These are phyloP conservation scores for Neurospora sp. DNA, from an alignment of 495 filamentous ascomycete species.

Conservation along the genomic window DNA sequence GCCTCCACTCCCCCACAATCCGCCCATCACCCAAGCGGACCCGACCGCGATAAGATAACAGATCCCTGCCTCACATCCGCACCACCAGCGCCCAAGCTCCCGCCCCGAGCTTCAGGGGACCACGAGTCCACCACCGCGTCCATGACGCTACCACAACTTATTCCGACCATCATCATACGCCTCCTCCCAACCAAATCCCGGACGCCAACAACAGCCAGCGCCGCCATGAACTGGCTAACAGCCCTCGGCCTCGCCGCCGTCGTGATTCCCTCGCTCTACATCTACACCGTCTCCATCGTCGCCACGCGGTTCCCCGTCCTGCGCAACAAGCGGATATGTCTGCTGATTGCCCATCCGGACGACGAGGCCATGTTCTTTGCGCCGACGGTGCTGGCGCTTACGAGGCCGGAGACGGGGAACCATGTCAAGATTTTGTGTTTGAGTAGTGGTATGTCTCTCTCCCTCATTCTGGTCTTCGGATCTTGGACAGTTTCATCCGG, in stretches of 20 bases:
- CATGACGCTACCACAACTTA: background rate
- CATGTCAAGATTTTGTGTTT: slow-evolving; percentile 90
- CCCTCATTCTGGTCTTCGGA: background rate
- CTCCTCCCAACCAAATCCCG: background rate
- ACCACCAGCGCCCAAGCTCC: background rate
- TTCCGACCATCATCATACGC: background rate
- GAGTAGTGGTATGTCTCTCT: slow-evolving; percentile 54
- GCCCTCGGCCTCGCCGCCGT: slow-evolving; percentile 39
- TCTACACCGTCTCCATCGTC: slow-evolving; percentile 48
- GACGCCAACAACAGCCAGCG: background rate
- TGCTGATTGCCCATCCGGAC: slow-evolving; percentile 94
- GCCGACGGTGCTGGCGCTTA: slow-evolving; percentile 72
- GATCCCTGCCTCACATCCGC: background rate
- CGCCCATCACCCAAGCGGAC: background rate
- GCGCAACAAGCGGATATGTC: slow-evolving; percentile 68
- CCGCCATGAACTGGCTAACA: slow-evolving; percentile 19
- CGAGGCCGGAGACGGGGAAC: slow-evolving; percentile 63
- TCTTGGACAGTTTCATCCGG: too few relatives aligned
- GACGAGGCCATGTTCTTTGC: slow-evolving; percentile 99
- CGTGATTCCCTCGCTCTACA: slow-evolving; percentile 49
- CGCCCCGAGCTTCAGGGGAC: background rate
- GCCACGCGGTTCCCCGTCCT: slow-evolving; percentile 55
- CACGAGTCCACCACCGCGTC: background rate
- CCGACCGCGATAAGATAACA: background rate
- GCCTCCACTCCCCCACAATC: background rate